Evolutionary conservation across 352 stramenopile genomes (phyloP).

Genomic region (Phytophthora pisi): DNA sequence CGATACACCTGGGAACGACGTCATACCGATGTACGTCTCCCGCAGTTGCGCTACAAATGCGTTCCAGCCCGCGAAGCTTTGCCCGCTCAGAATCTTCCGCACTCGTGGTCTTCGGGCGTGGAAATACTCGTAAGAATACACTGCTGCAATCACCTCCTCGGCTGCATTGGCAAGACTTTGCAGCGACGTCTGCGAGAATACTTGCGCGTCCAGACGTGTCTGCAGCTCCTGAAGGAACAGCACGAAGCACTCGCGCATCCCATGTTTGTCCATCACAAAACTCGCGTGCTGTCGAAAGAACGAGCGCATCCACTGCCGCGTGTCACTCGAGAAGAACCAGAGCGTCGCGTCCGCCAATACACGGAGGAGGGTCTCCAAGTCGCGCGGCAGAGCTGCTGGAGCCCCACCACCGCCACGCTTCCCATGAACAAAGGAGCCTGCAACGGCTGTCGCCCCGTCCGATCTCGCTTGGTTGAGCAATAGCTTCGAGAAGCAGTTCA

Average conservation of each 20-base stretch:
- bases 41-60: constrained; percentile 63
- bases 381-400: constrained; percentile 20
- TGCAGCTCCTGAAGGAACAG: constrained; percentile 43
- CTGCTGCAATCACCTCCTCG: constrained; percentile 56
- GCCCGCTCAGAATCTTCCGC: constrained; percentile 49
- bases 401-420: background rate
- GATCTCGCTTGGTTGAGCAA: constrained; percentile 38
- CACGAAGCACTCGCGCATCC: constrained; percentile 47
- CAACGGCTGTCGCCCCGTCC: constrained; percentile 5
- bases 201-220: constrained; percentile 43
- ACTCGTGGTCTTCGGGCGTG: constrained; percentile 43
- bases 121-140: constrained; percentile 63
- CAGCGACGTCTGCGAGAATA: constrained; percentile 48
- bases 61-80: constrained; percentile 54
- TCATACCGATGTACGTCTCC: constrained; percentile 50
- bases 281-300: constrained; percentile 44
- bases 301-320: constrained; percentile 38
- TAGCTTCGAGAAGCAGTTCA: constrained; percentile 60
- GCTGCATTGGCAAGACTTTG: constrained; percentile 41
- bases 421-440: background rate
- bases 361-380: constrained; percentile 45
- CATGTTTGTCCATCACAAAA: constrained; percentile 40
- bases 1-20: constrained; percentile 6
- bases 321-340: constrained; percentile 56
- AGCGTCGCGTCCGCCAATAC: constrained; percentile 39